phyloP scores from a whole-genome alignment of 176 grass and related monocot genomes.

The Bromus sterilis region DNA sequence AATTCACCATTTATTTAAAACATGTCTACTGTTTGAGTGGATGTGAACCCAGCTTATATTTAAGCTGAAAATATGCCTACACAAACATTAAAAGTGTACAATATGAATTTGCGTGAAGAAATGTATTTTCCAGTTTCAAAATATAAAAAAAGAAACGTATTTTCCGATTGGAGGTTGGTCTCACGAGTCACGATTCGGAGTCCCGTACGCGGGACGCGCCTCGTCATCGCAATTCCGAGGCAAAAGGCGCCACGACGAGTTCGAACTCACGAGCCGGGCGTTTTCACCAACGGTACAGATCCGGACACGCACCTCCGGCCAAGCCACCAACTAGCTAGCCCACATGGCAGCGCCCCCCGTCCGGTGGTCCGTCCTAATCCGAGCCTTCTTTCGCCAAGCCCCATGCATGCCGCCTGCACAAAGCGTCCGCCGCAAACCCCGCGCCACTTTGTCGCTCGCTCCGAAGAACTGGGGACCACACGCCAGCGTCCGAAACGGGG shows the following conservation, averaged over 20 bases:
- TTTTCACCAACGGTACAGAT: background rate
- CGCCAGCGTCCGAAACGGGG: background rate
- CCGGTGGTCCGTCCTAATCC: background rate
- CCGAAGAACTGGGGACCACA: background rate
- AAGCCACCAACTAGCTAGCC: background rate
- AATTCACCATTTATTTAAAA: too few relatives aligned
- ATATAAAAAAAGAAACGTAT: too few relatives aligned
- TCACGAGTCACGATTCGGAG: too few relatives aligned
- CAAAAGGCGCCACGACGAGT: background rate
- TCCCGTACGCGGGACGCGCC: background rate
- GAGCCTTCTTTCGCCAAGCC: slow-evolving; percentile 15
- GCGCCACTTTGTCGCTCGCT: slow-evolving; percentile 5
- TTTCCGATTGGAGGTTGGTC: too few relatives aligned
- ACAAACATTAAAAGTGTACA: too few relatives aligned
- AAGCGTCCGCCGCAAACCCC: background rate
- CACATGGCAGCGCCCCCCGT: background rate
- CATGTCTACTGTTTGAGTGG: too few relatives aligned
- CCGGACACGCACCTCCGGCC: background rate
- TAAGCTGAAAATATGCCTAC: too few relatives aligned
- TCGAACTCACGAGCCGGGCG: background rate
- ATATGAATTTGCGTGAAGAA: too few relatives aligned
- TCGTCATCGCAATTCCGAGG: background rate
- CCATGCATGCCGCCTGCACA: background rate
- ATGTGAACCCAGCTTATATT: too few relatives aligned
- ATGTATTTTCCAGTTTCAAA: too few relatives aligned